These are phyloP conservation scores for Podospora conica DNA, from an alignment of 495 filamentous ascomycete genomes.

Conservation along the genomic window DNA sequence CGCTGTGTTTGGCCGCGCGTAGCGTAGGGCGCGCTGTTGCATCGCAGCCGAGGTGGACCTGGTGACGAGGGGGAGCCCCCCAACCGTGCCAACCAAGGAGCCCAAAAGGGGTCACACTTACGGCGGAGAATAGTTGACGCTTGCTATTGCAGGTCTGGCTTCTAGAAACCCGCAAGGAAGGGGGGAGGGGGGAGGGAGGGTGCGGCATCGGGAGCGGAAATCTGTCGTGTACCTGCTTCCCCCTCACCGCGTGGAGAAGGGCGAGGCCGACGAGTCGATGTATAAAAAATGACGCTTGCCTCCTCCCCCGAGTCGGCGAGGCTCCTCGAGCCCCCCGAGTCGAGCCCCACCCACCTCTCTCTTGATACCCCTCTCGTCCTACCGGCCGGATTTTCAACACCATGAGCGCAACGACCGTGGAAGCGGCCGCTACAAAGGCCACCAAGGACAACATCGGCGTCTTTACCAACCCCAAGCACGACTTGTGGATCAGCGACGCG, in stretches of 20 bases:
- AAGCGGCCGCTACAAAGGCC: conserved; percentile 20
- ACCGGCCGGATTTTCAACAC: neutral
- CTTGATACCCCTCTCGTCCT: neutral
- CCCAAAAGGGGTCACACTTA: neutral
- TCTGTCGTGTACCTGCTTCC: neutral
- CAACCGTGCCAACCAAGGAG: neutral
- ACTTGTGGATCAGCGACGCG: conserved; percentile 81
- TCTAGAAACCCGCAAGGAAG: neutral
- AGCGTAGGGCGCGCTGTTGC: neutral
- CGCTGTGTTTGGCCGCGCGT: neutral
- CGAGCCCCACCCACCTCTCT: neutral
- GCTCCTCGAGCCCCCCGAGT: neutral
- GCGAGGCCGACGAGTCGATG: neutral
- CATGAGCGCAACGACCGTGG: neutral
- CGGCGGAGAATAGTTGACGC: neutral
- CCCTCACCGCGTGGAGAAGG: neutral
- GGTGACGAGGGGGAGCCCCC: neutral
- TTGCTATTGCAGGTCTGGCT: neutral
- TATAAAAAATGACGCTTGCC: neutral
- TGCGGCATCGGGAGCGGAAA: neutral
- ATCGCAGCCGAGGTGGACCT: neutral
- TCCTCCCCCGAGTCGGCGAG: neutral
- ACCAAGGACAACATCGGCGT: conserved; percentile 86
- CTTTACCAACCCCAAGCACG: conserved; percentile 87
- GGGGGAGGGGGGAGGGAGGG: neutral